Conservation (phyloP, 805 yeast genomes). For the Saturnispora gosingensis region DNA sequence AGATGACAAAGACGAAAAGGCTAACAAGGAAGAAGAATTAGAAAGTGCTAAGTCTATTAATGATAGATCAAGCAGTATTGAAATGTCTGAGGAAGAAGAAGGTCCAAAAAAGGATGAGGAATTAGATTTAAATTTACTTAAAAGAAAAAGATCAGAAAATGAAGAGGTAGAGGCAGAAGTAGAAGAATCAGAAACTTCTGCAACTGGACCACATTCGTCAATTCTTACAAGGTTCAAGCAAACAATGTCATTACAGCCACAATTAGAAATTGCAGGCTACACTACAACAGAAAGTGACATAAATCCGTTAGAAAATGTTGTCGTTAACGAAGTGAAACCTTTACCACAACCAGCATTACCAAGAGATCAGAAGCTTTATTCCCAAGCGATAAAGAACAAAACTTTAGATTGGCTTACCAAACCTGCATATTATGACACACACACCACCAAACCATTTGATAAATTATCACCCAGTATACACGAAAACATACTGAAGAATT, state of each 20-base stretch:
- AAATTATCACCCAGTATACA: conserved; percentile 38
- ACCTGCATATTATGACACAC: conserved; percentile 50
- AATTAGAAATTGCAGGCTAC: conserved; percentile 12
- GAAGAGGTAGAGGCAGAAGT: conserved; percentile 19
- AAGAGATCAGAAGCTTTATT: conserved; percentile 34
- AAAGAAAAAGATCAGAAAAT: conserved; percentile 4
- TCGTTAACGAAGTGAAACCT: conserved; percentile 47
- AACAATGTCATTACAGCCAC: conserved; percentile 23
- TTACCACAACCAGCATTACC: conserved; percentile 79
- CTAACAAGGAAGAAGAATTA: neutral
- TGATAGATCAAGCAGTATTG: conserved; percentile 16
- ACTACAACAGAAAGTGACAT: conserved; percentile 14
- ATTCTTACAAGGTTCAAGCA: conserved; percentile 47
- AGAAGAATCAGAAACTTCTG: conserved; percentile 6
- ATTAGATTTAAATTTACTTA: conserved; percentile 7
- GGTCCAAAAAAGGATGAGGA: conserved; percentile 13
- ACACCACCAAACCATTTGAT: conserved; percentile 36
- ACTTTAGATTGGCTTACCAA: conserved; percentile 57
- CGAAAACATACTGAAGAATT: conserved; percentile 35
- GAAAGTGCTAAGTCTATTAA: conserved; percentile 12
- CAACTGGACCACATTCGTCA: conserved; percentile 31
- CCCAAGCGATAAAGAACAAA: conserved; percentile 25
- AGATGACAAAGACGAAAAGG: conserved; percentile 5
- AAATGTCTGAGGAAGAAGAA: conserved; percentile 6
- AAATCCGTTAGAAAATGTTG: conserved; percentile 16